Percentiles rank a stretch among this genome's conserved stretches.
phyloP scores from a whole-genome alignment of 1,139 yeast species.

The Lodderomyces pseudojiufengensis region DNA sequence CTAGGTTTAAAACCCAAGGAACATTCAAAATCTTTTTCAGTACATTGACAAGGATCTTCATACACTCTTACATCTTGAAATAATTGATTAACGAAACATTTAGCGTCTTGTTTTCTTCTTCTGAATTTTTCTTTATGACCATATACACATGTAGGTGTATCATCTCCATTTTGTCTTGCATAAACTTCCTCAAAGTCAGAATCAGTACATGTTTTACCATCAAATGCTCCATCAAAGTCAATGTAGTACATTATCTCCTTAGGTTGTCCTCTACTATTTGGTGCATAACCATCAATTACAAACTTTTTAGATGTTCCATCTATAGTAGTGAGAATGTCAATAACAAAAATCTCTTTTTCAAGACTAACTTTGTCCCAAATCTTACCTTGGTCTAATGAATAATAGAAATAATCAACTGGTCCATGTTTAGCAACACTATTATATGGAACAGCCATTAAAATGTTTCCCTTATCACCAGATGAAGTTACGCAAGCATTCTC shows the following conservation, averaged over 20 bases:
- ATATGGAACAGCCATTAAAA: conserved; percentile 60
- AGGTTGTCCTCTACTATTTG: neutral
- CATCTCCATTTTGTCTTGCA: conserved; percentile 47
- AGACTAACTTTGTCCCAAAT: conserved; percentile 56
- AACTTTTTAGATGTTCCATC: conserved; percentile 72
- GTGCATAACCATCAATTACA: conserved; percentile 44
- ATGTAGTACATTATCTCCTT: conserved; percentile 34
- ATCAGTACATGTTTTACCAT: conserved; percentile 45
- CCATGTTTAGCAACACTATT: conserved; percentile 19
- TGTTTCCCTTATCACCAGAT: conserved; percentile 80
- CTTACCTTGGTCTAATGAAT: conserved; percentile 72
- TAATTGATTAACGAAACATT: conserved; percentile 63
- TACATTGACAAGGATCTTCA: conserved; percentile 65
- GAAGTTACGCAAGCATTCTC: conserved; percentile 55
- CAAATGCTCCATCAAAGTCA: conserved; percentile 61
- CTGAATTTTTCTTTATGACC: conserved; percentile 68
- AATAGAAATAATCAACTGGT: conserved; percentile 36
- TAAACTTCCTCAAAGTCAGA: conserved; percentile 69
- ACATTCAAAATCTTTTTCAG: conserved; percentile 71
- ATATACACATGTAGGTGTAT: conserved; percentile 60
- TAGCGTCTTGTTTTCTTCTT: conserved; percentile 65
- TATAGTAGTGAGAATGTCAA: conserved; percentile 53
- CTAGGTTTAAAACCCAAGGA: conserved; percentile 49
- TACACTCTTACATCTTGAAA: conserved; percentile 56
- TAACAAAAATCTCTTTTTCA: conserved; percentile 46